These are phyloP conservation scores for Xylariaceae sp. DNA, from an alignment of 2,329 filamentous ascomycete species.

Conservation along the genomic window DNA sequence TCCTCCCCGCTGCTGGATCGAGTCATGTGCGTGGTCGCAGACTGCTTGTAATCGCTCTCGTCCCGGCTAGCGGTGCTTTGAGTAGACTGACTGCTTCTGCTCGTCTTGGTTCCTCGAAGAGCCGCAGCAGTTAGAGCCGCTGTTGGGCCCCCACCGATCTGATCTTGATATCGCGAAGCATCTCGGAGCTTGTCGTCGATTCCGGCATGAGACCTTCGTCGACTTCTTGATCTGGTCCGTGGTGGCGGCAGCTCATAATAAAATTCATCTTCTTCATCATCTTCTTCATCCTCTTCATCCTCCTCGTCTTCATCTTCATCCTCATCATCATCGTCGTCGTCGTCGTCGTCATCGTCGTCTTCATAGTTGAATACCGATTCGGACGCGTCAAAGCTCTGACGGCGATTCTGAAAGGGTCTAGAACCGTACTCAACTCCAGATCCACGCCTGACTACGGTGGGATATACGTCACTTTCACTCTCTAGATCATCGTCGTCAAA, in stretches of 20 bases:
- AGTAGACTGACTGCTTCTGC: constrained; percentile 50
- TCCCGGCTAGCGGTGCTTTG: constrained; percentile 56
- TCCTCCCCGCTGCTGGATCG: constrained; percentile 49
- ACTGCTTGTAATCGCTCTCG: constrained; percentile 58
- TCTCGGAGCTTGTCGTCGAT: constrained; percentile 41
- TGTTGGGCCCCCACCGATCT: constrained; percentile 39
- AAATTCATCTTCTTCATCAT: constrained; percentile 15
- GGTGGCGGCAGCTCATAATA: constrained; percentile 23
- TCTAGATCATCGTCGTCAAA: constrained; percentile 27
- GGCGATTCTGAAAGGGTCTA: constrained; percentile 22
- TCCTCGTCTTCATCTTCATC: constrained; percentile 1
- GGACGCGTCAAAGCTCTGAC: constrained; percentile 21
- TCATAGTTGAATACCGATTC: constrained; percentile 16
- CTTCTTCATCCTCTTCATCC: constrained; percentile 6
- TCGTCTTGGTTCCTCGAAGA: constrained; percentile 45
- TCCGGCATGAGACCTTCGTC: constrained; percentile 32
- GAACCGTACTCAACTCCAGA: constrained; percentile 28
- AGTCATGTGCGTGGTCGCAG: constrained; percentile 56
- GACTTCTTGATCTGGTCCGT: constrained; percentile 29
- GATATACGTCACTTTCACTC: constrained; percentile 20
- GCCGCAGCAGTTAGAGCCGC: constrained; percentile 51
- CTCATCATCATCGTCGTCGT: not conserved
- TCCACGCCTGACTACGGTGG: constrained; percentile 19
- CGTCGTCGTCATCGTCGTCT: constrained; percentile 15
- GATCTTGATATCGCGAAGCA: constrained; percentile 49